phyloP scores from a whole-genome alignment of 2,329 filamentous ascomycete species.

The Daldinia sp. region DNA sequence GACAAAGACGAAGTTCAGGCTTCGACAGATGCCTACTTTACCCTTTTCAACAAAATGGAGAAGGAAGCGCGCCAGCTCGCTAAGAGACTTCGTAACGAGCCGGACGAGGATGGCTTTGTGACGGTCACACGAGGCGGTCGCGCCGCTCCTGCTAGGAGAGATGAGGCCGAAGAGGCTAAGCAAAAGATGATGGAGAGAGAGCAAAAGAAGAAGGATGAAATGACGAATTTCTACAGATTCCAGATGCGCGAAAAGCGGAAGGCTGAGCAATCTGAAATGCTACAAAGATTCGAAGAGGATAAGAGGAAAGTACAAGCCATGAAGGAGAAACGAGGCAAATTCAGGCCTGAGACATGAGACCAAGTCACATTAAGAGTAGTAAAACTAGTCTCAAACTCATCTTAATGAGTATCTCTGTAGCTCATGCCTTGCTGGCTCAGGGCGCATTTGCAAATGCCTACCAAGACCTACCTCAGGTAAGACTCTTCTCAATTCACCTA shows the following conservation, averaged over 20 bases:
- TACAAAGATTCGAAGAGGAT: slow-evolving; percentile 80
- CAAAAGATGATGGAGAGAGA: slow-evolving; percentile 69
- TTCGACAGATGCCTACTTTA: slow-evolving; percentile 86
- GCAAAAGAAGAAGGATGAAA: slow-evolving; percentile 68
- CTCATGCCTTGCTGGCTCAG: neutral
- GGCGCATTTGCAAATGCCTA: neutral
- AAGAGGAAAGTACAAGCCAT: slow-evolving; percentile 74
- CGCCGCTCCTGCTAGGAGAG: slow-evolving; percentile 75
- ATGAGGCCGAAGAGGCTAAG: slow-evolving; percentile 70
- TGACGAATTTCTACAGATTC: slow-evolving; percentile 83
- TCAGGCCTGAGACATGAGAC: slow-evolving; percentile 59
- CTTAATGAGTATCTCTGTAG: neutral
- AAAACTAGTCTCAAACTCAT: neutral
- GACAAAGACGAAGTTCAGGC: slow-evolving; percentile 71
- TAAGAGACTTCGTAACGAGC: slow-evolving; percentile 75
- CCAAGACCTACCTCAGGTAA: slow-evolving; percentile 19
- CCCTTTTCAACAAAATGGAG: slow-evolving; percentile 77
- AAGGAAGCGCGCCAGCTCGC: slow-evolving; percentile 68
- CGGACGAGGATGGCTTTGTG: slow-evolving; percentile 94
- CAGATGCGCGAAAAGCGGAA: slow-evolving; percentile 83
- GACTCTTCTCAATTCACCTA: slow-evolving; percentile 1
- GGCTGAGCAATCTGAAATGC: slow-evolving; percentile 72
- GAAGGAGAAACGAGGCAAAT: slow-evolving; percentile 71
- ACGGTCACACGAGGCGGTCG: slow-evolving; percentile 85
- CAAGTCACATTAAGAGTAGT: slow-evolving; percentile 1